A percentile compares a stretch with the other conserved stretches of the same genome.
Conservation (phyloP, 2,329 filamentous ascomycete species). For the Fulvia fulva region DNA sequence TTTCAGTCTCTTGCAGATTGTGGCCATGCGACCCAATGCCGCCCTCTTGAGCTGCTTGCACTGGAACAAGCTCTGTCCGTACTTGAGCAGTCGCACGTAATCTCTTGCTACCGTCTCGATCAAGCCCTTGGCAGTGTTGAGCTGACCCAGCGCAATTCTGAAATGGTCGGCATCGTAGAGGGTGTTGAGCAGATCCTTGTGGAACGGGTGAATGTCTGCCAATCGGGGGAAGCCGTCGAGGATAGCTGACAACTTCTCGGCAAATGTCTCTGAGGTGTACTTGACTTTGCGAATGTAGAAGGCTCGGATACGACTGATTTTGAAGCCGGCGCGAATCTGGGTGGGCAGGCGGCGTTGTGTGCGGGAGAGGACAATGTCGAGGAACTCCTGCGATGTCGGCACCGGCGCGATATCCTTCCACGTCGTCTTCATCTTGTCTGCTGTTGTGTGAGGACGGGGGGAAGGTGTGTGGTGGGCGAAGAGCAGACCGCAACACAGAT, state of each 20-base stretch:
- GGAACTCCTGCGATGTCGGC: slow-evolving; percentile 89
- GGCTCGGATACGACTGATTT: slow-evolving; percentile 87
- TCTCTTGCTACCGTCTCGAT: slow-evolving; percentile 95
- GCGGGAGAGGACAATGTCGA: slow-evolving; percentile 92
- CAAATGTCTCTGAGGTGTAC: slow-evolving; percentile 94
- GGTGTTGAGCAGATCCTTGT: slow-evolving; percentile 88
- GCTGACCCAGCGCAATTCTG: slow-evolving; percentile 89
- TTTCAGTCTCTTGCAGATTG: slow-evolving; percentile 89
- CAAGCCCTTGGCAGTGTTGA: slow-evolving; percentile 92
- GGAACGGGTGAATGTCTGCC: slow-evolving; percentile 93
- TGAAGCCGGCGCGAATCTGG: slow-evolving; percentile 92
- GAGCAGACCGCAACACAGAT: not conserved
- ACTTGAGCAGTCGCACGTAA: slow-evolving; percentile 93
- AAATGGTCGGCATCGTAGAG: slow-evolving; percentile 99
- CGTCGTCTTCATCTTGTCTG: slow-evolving; percentile 53
- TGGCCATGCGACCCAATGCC: slow-evolving; percentile 95
- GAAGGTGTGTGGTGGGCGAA: not conserved
- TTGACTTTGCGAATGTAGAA: slow-evolving; percentile 99
- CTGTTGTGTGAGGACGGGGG: not conserved
- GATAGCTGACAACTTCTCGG: slow-evolving; percentile 86
- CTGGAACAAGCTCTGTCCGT: slow-evolving; percentile 94
- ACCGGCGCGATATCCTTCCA: slow-evolving; percentile 52
- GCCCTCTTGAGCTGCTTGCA: slow-evolving; percentile 98
- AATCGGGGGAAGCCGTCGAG: slow-evolving; percentile 90
- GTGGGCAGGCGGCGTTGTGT: slow-evolving; percentile 91